Base-by-base conservation (phyloP, 2,329 filamentous ascomycete genomes). In the Fusarium mangiferae region DNA sequence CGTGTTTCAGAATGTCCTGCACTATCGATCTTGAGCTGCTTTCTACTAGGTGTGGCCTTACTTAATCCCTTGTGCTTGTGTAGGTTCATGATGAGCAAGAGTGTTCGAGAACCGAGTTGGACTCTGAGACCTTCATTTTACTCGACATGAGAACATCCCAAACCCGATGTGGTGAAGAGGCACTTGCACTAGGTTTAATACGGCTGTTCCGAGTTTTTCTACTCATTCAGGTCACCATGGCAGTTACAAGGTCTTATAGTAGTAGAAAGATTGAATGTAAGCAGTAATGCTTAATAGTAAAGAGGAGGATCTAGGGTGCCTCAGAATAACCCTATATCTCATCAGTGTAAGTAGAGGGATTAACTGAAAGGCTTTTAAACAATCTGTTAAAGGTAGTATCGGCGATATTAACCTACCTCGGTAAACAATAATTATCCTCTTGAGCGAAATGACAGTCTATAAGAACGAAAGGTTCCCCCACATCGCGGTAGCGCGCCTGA, bases 91-190 rank as follows among this genome's bases (percentile, higher is more conserved):
- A 42, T 11, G 9, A 17, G 22, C 14, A n/a, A 15, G 13, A 41
- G 39, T 11, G 14, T 24, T n/a, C 4, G 10, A 6, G 2, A n/a
- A 7, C 22, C 1, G 6, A 24, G 12, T 12, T 0, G 4, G 10
- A n/a, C 10, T 24, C 10, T 17, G 0, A 12, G 0, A 10, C 10
- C 5, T 44, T 44, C 4, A 24, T 24, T 12, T 0, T 4, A 42
- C 15, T 42, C 0, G 10, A 12, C 15, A 24, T 44, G 7, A 4
- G 24, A 1, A 4, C 0, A 12, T 44, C 15, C 12, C 2, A 44
- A 44, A 7, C 5, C n/a, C 5, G n/a, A 44, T 24, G 6, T 18
- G 41, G 15, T 24, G n/a, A 7, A 24, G 41, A 24, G n/a, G 12
- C 41, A 18, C 5, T 12, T 44, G 10, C 5, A 24, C n/a, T 18